These are phyloP conservation scores for Lotus japonicus DNA, from an alignment of 306 rosid genomes.

Conservation along the genomic window DNA sequence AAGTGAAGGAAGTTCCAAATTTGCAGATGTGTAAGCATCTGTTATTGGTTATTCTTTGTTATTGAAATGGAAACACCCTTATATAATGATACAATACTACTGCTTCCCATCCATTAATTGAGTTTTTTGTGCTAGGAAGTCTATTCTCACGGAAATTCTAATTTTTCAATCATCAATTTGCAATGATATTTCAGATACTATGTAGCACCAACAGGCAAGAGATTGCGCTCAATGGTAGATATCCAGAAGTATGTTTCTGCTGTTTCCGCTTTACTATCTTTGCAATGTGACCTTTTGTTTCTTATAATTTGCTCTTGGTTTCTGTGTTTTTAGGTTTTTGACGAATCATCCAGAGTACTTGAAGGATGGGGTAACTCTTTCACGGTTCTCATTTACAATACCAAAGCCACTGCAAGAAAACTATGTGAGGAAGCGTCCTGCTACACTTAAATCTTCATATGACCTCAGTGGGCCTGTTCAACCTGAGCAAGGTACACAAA, in stretches of 20 bases:
- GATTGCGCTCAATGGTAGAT: conserved; percentile 85
- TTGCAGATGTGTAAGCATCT: conserved; percentile 76
- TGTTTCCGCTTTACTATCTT: conserved; percentile 11
- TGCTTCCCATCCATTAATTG: not conserved
- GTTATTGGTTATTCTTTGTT: not conserved
- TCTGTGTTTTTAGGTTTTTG: conserved; percentile 50
- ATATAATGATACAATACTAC: not conserved
- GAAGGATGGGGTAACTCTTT: conserved; percentile 46
- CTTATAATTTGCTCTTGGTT: not conserved
- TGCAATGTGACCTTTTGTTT: conserved; percentile 8
- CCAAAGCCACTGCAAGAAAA: conserved; percentile 82
- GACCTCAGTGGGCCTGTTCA: conserved; percentile 24
- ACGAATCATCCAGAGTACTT: conserved; percentile 65
- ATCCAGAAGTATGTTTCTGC: conserved; percentile 57
- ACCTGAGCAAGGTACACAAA: conserved; percentile 48
- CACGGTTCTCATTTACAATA: conserved; percentile 71
- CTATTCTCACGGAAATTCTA: conserved; percentile 5
- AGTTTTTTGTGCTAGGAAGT: not conserved
- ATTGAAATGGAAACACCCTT: not conserved
- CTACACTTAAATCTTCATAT: conserved; percentile 33
- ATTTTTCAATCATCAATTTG: conserved; percentile 6
- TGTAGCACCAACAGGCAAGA: conserved; percentile 82
- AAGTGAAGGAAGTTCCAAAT: conserved; percentile 87
- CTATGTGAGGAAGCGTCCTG: conserved; percentile 82
- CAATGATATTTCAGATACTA: conserved; percentile 58